Base-by-base conservation (phyloP, 352 stramenopile species). In the Phytopythium boreale region DNA sequence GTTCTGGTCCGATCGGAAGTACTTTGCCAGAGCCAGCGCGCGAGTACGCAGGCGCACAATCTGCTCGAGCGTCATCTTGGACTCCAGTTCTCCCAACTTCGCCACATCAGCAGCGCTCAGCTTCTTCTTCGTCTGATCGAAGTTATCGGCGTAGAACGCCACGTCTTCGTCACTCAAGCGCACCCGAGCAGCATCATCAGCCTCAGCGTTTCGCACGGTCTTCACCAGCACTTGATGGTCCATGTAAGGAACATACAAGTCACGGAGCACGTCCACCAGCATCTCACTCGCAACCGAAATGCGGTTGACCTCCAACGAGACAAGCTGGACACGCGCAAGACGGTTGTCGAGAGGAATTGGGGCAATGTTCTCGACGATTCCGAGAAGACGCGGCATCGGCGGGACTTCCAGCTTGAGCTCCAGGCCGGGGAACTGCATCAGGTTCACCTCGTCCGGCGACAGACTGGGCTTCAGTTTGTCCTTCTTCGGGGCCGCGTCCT, bases 201-300 rank as follows among this genome's bases (percentile, higher is more conserved):
- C 68, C 49, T 86, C 80, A 20, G 76, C 53, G 17, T 77, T 62
- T 8, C 78, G 77, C n/a, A 87, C 61, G 19, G 76, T 77, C 55
- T 87, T 71, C 4, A 89, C 79, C 20, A 85, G 53, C 19, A 71
- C 66, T 49, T 85, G 79, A 59, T 87, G 66, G 51, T 89, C 72
- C 69, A 71, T 74, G 71, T 75, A 84, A 14, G 80, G 80, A 27
- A 89, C 75, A 60, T 79, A 82, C 14, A 89, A 52, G 29, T 87
- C 80, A 9, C 77, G 72, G 15, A 89, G 55, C 24, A 88, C 76
- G 20, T 69, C 69, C 12, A 82, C 64, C 11, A 86, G 62, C 34
- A 77, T 58, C 58, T 89, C 78, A 44, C 73, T 68, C 36, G 75
- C 67, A 22, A 89, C 44, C 6, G 72, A 76, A 14, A 88, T 68